Percentiles rank a stretch among this genome's conserved stretches.
Evolutionary conservation across 768 basidiomycete genomes (phyloP).

Genomic region (Phlebiopsis flavidoalba): DNA sequence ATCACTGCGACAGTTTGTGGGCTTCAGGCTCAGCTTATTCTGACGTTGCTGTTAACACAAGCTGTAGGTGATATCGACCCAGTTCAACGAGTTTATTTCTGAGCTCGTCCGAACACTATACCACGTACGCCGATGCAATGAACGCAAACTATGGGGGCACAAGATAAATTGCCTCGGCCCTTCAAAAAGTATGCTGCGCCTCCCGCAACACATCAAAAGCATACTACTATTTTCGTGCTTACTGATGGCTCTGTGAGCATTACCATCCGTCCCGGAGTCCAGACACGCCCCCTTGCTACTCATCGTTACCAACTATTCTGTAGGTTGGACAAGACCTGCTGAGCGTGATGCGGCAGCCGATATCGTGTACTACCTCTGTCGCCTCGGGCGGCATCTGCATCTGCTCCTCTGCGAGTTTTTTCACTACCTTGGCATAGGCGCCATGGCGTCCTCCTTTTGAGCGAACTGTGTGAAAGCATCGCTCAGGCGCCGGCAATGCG

Average conservation of each 20-base stretch:
- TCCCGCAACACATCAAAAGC: constrained; percentile 31
- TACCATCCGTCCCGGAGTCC: constrained; percentile 6
- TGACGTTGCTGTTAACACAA: neutral
- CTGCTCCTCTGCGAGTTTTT: constrained; percentile 39
- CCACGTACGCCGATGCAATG: constrained; percentile 4
- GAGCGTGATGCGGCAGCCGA: neutral
- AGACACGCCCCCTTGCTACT: neutral
- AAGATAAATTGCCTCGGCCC: constrained; percentile 40
- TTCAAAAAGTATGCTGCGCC: constrained; percentile 33
- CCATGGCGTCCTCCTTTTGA: constrained; percentile 40
- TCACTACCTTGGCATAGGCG: constrained; percentile 56
- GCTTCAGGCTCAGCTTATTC: neutral
- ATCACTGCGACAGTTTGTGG: constrained; percentile 28
- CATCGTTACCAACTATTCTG: neutral
- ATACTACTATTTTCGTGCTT: constrained; percentile 46
- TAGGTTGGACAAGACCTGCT: neutral
- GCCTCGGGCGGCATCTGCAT: neutral
- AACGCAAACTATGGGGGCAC: constrained; percentile 43
- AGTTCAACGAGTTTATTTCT: neutral
- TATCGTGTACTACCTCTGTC: neutral
- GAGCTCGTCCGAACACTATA: neutral
- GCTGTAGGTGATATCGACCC: constrained; percentile 31
- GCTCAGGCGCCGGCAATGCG: constrained; percentile 48
- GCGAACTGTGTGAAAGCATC: constrained; percentile 46
- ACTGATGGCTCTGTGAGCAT: constrained; percentile 48